Evolutionary conservation across 2,329 filamentous ascomycete genomes (phyloP).

Genomic region (Aplosporella prunicola): DNA sequence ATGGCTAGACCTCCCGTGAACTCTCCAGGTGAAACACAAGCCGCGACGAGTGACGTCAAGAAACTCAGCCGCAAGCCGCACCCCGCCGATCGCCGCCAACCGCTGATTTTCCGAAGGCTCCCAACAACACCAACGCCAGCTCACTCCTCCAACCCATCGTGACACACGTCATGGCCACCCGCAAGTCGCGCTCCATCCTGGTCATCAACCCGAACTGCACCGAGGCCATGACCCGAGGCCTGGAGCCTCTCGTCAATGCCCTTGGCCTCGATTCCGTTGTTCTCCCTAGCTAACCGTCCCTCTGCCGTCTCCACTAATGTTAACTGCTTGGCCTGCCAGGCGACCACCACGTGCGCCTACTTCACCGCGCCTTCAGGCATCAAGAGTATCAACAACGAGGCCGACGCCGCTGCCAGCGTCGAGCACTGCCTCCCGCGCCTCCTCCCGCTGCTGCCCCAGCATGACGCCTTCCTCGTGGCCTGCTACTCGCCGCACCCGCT

Average conservation of each 20-base stretch:
- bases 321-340: no score
- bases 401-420: slow-evolving; percentile 57
- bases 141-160: no score
- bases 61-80: no score
- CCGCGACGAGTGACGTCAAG: no score
- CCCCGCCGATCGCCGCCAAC: no score
- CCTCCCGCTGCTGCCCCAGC: slow-evolving; percentile 33
- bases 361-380: slow-evolving; percentile 61
- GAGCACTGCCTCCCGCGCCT: slow-evolving; percentile 52
- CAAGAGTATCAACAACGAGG: slow-evolving; percentile 66
- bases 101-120: no score
- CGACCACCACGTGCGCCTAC: slow-evolving; percentile 42
- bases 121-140: no score
- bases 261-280: no score
- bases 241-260: slow-evolving; percentile 42
- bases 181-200: slow-evolving; percentile 42
- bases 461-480: slow-evolving; percentile 75
- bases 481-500: slow-evolving; percentile 83
- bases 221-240: slow-evolving; percentile 57
- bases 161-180: neutral
- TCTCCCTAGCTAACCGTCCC: no score
- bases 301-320: slow-evolving; percentile 13
- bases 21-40: no score
- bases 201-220: slow-evolving; percentile 77
- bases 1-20: no score